Conservation (phyloP, 352 stramenopile species). For the Globisporangium mamillatum region DNA sequence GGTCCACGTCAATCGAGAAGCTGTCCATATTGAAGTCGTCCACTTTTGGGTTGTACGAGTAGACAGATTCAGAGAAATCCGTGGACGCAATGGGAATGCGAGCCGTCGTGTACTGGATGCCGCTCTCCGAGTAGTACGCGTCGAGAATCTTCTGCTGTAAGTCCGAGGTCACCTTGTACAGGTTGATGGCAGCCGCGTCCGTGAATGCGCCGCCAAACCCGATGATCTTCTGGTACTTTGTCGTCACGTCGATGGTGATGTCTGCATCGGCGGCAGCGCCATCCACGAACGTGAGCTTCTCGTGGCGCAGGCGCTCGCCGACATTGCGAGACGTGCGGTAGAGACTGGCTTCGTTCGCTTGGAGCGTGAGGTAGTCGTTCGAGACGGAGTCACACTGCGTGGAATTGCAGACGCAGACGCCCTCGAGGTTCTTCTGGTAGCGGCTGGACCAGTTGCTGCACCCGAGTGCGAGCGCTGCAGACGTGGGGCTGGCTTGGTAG, state of each 20-base stretch:
- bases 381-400: slow-evolving; percentile 52
- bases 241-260: slow-evolving; percentile 47
- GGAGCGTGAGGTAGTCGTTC: slow-evolving; percentile 44
- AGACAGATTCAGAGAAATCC: slow-evolving; percentile 84
- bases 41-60: slow-evolving; percentile 76
- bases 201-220: slow-evolving; percentile 91
- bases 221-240: slow-evolving; percentile 73
- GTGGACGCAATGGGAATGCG: slow-evolving; percentile 80
- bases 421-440: slow-evolving; percentile 43
- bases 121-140: slow-evolving; percentile 67
- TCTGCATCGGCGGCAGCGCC: slow-evolving; percentile 26
- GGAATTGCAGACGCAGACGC: slow-evolving; percentile 53
- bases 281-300: slow-evolving; percentile 28
- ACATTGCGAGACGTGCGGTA: slow-evolving; percentile 42
- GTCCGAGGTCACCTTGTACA: slow-evolving; percentile 53
- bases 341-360: slow-evolving; percentile 34
- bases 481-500: background rate
- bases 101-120: slow-evolving; percentile 74
- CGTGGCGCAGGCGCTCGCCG: slow-evolving; percentile 48
- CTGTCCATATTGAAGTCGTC: slow-evolving; percentile 63
- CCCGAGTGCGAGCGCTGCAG: slow-evolving; percentile 11
- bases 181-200: slow-evolving; percentile 74
- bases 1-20: slow-evolving; percentile 80
- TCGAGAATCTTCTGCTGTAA: slow-evolving; percentile 71
- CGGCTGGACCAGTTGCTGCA: slow-evolving; percentile 48